Base-by-base conservation (phyloP, 305 asterid species). In the Andrographis paniculata region DNA sequence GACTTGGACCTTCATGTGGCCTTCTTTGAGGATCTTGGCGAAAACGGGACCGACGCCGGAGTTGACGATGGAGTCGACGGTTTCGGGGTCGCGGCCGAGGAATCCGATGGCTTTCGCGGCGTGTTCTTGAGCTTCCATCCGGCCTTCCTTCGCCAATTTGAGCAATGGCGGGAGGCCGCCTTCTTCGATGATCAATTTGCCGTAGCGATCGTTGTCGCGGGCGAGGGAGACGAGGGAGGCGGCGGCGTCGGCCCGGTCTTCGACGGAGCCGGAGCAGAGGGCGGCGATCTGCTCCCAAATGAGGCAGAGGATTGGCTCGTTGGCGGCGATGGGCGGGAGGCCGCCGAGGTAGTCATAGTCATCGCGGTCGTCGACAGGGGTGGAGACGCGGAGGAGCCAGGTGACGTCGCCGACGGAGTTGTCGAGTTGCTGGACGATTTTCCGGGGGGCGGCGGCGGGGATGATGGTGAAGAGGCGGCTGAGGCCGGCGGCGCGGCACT, bases 251-350 rank as follows among this genome's bases (percentile, higher is more conserved):
- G 76, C 35, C 2, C 78, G 64, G 4, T 77, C 85, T 18, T 73
- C 85, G 0, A 77, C 12, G 1, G 70, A 28, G 12, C 79, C 76
- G 20, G 82, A 56, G 61, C 68, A 68, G 24, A 77, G 22, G 14
- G 58, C 59, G 19, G 82, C 85, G 0, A 77, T 73, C 38, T 77
- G 82, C 42, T 77, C 85, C 85, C 85, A 77, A 11, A 77, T 77
- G 37, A 77, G 48, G 45, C 81, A 74, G 2, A 77, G 58, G 23
- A 74, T 77, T 10, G 85, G 85, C 71, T 73, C 82, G 30, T 73
- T 77, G 2, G 79, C 69, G 0, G 85, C 82, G 47, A 77, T 77
- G 0, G 85, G 85, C 0, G 82, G 85, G 3, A 77, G 52, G 1
- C 82, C 38, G 8, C 11, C 82, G 7, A 67, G 61, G 19, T 64